Evolutionary conservation across 768 basidiomycete species (phyloP), one percentile per base, ranked within the genome.

Genomic region (Daedaleopsis nitida): DNA sequence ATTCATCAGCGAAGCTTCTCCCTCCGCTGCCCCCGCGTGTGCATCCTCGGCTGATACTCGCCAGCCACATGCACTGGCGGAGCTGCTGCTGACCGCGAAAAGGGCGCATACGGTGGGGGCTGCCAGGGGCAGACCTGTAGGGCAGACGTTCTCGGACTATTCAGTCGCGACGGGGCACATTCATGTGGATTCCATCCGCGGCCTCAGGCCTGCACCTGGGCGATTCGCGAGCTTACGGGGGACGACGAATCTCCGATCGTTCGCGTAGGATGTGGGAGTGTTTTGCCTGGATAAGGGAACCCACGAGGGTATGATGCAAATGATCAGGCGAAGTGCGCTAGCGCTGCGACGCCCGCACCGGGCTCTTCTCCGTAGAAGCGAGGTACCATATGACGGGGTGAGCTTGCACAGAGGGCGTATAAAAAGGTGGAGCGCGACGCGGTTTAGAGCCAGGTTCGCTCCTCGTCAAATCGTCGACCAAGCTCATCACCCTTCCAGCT

Each of bases 191-290:
- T 24, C 45, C 24, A 38, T 45, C 19, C 12, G 42, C 19, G 13
- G 38, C n/a, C n/a, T n/a, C n/a, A n/a, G n/a, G n/a, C 13, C 35
- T n/a, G 27, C 27, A 9, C 35, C 9, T 21, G 42, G 34, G 39
- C 56, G 34, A 23, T 32, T 38, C 50, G 42, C 34, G 38, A 50
- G 39, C 27, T 43, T 12, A 43, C 55, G 11, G 23, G 34, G 23
- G 58, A 57, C 62, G 62, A 63, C 43, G 62, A 63, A 63, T 57
- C 17, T 58, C 57, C 62, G 62, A 51, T 47, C 45, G 48, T 58
- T 58, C 51, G 23, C 56, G 56, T 58, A 54, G 54, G 52, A 47
- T 45, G 62, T 63, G 62, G 51, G 62, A 54, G 13, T 21, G 43
- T 50, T 45, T 10, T 45, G 48, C 42, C 62, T 52, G 12, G 19